Base-by-base conservation (phyloP, 2,329 filamentous ascomycete genomes). In the Fusarium neocosmosporiellum region DNA sequence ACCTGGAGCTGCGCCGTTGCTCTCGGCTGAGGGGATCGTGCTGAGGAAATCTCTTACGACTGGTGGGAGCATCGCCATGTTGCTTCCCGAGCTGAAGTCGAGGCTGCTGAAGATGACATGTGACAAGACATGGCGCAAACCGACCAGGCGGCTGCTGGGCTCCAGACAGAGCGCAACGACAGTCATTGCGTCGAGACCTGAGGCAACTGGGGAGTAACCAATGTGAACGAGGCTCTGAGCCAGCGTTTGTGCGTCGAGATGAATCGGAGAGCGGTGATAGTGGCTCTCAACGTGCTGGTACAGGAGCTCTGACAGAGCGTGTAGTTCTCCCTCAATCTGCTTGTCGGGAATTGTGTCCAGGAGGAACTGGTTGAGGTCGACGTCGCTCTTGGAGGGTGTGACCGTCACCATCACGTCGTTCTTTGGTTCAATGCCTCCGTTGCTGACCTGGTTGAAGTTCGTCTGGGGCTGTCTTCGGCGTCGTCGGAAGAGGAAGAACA, bases 231-330 rank as follows among this genome's bases (percentile, higher is more conserved):
- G 71, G 3, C 66, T 64, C 53, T 24, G 75, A 39, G n/a, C 71
- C 9, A 83, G 73, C 4, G 63, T 54, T 14, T 65, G 63, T 1
- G 57, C 10, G 63, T 71, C 73, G 6, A 53, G 43, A 1, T 74
- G 65, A 5, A 81, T 65, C 1, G 76, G 75, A 0, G 78, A 66
- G 0, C 70, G 53, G 61, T 83, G 82, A 58, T 85, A 86, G 58
- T 84, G 72, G 59, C 76, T 80, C 61, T 84, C 79, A 41, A 84
- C 81, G 66, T 86, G 84, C 39, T 82, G 78, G 31, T 80, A 77
- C 13, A 86, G 79, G 7, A 84, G 78, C 7, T 79, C 74, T 2
- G 77, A 76, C 4, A 85, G 63, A 1, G 81, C 76, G 5, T 76
- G 69, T 7, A 85, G 66, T 50, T 84, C 82, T 5, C 66, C 48